Percentiles rank a stretch among this genome's conserved stretches.
These are phyloP conservation scores for Paragyromitra xinjiangensis DNA, from an alignment of 495 filamentous ascomycete species.

Conservation along the genomic window DNA sequence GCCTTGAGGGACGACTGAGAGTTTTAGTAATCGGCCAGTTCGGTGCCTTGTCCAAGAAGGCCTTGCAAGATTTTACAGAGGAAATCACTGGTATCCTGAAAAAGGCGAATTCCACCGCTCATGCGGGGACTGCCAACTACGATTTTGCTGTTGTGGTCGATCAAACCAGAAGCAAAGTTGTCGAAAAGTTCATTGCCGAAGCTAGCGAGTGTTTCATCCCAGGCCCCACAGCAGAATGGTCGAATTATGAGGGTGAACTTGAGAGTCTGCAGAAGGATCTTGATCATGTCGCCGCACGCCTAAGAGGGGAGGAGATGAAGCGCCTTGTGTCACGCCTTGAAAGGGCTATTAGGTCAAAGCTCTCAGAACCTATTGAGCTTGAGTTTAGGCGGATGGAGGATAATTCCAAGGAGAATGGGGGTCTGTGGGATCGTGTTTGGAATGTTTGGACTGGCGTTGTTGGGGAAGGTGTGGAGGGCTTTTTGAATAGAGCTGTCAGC, in stretches of 20 bases:
- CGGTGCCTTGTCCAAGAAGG: conserved; percentile 83
- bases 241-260: conserved; percentile 68
- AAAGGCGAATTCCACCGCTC: conserved; percentile 70
- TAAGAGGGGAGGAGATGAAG: conserved; percentile 94
- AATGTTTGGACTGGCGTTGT: conserved; percentile 84
- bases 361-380: conserved; percentile 85
- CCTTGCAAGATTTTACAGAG: conserved; percentile 86
- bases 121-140: conserved; percentile 92
- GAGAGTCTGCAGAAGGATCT: conserved; percentile 77
- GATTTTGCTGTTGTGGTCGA: conserved; percentile 96
- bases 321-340: conserved; percentile 88
- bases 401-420: conserved; percentile 68
- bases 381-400: conserved; percentile 86
- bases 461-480: conserved; percentile 81
- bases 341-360: conserved; percentile 85
- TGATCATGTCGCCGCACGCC: conserved; percentile 78
- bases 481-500: conserved; percentile 85
- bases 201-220: conserved; percentile 76
- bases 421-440: conserved; percentile 98
- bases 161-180: conserved; percentile 75
- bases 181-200: conserved; percentile 79
- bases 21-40: conserved; percentile 87
- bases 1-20: conserved; percentile 86
- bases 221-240: conserved; percentile 62
- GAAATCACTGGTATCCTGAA: conserved; percentile 68